Conservation (phyloP, 2,329 filamentous ascomycete genomes). For the Phyllosticta citriasiana region DNA sequence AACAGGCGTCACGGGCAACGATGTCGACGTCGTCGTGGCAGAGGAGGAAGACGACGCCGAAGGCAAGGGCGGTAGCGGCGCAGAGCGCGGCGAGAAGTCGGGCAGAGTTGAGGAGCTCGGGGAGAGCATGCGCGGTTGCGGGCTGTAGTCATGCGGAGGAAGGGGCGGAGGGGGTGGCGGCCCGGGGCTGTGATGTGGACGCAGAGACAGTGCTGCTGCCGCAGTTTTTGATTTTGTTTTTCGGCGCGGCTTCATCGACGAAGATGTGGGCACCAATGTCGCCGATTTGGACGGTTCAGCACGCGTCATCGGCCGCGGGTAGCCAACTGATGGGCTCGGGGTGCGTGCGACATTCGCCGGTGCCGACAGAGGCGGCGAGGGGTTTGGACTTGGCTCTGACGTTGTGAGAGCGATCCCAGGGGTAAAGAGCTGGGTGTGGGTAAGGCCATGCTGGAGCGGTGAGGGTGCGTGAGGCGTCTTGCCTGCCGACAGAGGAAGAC, state of each 20-base stretch:
- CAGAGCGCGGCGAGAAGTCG: neutral
- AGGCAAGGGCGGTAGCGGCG: neutral
- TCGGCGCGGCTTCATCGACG: neutral
- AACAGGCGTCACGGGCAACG: neutral
- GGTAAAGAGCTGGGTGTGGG: slow-evolving; percentile 1
- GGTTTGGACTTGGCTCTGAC: neutral
- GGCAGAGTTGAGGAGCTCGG: neutral
- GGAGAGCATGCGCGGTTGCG: neutral
- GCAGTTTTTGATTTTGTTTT: neutral
- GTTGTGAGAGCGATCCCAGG: neutral
- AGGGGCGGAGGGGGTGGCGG: neutral
- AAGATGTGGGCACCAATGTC: neutral
- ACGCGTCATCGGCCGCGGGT: neutral
- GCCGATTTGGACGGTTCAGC: neutral
- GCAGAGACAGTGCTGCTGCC: neutral
- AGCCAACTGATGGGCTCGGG: neutral
- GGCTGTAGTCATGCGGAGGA: neutral
- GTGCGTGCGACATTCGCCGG: neutral
- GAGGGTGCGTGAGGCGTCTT: neutral
- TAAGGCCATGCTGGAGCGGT: neutral
- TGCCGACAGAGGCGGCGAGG: neutral
- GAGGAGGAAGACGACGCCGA: neutral
- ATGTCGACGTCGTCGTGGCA: neutral
- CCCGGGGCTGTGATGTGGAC: neutral
- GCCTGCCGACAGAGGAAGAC: slow-evolving; percentile 7